Base-by-base conservation (phyloP, 768 basidiomycete species). In the Pleurotus cornucopiae region DNA sequence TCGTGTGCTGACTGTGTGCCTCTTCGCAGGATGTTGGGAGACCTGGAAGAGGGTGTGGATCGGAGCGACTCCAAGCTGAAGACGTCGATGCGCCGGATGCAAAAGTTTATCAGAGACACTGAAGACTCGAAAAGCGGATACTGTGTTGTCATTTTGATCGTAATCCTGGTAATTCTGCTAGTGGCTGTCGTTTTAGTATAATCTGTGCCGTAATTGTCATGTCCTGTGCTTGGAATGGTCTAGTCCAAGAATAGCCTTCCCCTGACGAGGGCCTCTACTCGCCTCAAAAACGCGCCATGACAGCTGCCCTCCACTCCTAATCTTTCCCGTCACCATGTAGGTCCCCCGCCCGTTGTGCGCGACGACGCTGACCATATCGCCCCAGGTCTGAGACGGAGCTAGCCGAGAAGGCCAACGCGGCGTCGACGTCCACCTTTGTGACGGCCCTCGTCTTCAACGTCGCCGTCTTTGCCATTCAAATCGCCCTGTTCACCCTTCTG, bases 91-190 rank as follows among this genome's bases (percentile, higher is more conserved):
- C 77, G 71, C 45, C 77, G 77, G 59, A 79, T 95, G 80, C 78
- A 83, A 48, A 86, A 85, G 57, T 93, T 98, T 67, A 78, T 96
- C 45, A 81, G 89, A 39, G 82, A 95, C 41, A 91, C 91, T 0
- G 93, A 96, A 75, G 94, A 94, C 67, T 89, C 86, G 41, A 88
- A 88, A 59, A 93, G 91, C 37, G 89, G 90, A 30, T 97, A 91
- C 87, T 94, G 91, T 67, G 89, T 98, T 54, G 77, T 85, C 30
- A 83, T 95, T 54, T 77, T 98, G 26, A 90, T 92, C 40, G 76
- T 94, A 38, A 77, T 98, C 18, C 77, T 98, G 1, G 73, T 85
- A 69, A 76, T 86, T 25, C 76, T 98, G 18, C 76, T 98, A 9
- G 68, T 94, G 30, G 82, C 85, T 4, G 91, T 94, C 44, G 88